Percentiles rank a stretch among this genome's conserved stretches.
phyloP scores from a whole-genome alignment of 108 stramenopile species.

The Conticribra guillardii region DNA sequence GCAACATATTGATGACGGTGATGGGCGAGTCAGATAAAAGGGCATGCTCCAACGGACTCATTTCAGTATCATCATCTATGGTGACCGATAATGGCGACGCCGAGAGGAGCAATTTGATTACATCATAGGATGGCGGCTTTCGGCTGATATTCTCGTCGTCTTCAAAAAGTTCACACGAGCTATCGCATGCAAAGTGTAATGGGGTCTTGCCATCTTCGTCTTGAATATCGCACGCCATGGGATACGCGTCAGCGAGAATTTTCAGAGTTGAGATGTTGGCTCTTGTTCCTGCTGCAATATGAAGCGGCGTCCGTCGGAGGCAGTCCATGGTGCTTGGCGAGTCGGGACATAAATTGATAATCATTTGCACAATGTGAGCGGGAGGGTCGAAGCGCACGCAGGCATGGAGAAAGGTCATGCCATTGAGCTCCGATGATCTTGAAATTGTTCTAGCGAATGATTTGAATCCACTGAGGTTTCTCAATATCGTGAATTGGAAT shows the following conservation, averaged over 20 bases:
- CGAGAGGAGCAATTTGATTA: neutral
- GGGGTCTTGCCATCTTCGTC: slow-evolving; percentile 77
- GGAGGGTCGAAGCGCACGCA: slow-evolving; percentile 33
- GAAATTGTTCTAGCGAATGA: slow-evolving; percentile 1
- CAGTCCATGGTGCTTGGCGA: slow-evolving; percentile 60
- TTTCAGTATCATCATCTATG: slow-evolving; percentile 28
- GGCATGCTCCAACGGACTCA: slow-evolving; percentile 27
- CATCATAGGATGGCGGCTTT: slow-evolving; percentile 3
- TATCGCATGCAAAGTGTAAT: slow-evolving; percentile 59
- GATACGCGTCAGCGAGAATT: slow-evolving; percentile 57
- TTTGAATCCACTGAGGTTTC: neutral
- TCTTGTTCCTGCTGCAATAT: slow-evolving; percentile 72
- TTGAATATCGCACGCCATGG: slow-evolving; percentile 56
- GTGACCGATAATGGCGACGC: neutral
- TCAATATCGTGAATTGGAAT: neutral
- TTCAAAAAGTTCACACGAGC: slow-evolving; percentile 22
- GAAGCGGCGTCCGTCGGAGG: slow-evolving; percentile 71
- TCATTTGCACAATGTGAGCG: slow-evolving; percentile 41
- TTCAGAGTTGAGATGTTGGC: slow-evolving; percentile 57
- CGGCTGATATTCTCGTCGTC: slow-evolving; percentile 8
- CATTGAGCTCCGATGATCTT: slow-evolving; percentile 16
- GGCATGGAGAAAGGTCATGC: slow-evolving; percentile 34
- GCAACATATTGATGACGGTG: slow-evolving; percentile 18
- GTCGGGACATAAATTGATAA: slow-evolving; percentile 60
- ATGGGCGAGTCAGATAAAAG: slow-evolving; percentile 23